A percentile compares a stretch with the other conserved stretches of the same genome.
These are phyloP conservation scores for Spiraea crenata DNA, from an alignment of 331 rosid genomes.

Conservation along the genomic window DNA sequence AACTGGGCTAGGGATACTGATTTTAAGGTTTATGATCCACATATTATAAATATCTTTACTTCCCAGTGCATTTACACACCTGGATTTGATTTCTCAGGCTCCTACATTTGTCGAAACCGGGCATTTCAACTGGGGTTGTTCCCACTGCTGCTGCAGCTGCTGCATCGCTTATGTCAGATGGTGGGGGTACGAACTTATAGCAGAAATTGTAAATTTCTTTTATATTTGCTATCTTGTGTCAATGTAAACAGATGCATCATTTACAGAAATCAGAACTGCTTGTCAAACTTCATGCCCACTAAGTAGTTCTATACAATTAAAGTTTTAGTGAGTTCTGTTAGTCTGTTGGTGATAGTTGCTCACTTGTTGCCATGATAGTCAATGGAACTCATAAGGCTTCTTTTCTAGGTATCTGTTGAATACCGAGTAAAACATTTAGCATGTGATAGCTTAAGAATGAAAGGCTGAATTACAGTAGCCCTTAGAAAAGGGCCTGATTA, in stretches of 20 bases:
- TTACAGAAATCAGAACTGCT: background rate
- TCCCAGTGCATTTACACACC: constrained; percentile 14
- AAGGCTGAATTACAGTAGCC: background rate
- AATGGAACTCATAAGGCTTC: background rate
- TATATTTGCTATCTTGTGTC: background rate
- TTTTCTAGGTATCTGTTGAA: background rate
- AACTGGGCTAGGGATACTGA: background rate
- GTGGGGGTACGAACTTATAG: constrained; percentile 73
- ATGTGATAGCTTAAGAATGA: background rate
- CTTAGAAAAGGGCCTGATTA: too few relatives aligned
- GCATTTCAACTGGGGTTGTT: constrained; percentile 88
- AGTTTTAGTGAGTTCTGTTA: background rate
- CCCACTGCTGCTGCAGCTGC: constrained; percentile 97
- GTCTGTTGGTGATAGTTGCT: background rate
- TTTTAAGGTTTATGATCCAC: constrained; percentile 1
- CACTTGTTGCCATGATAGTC: background rate
- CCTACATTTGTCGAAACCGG: constrained; percentile 88
- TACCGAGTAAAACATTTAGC: background rate
- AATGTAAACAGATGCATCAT: background rate
- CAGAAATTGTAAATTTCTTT: background rate
- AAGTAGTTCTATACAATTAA: background rate
- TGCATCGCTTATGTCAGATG: constrained; percentile 90
- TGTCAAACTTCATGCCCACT: background rate
- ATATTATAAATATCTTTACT: constrained; percentile 15
- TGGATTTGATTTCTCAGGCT: constrained; percentile 62